Conservation (phyloP, 768 basidiomycete genomes). For the Leccinum sublutescens region DNA sequence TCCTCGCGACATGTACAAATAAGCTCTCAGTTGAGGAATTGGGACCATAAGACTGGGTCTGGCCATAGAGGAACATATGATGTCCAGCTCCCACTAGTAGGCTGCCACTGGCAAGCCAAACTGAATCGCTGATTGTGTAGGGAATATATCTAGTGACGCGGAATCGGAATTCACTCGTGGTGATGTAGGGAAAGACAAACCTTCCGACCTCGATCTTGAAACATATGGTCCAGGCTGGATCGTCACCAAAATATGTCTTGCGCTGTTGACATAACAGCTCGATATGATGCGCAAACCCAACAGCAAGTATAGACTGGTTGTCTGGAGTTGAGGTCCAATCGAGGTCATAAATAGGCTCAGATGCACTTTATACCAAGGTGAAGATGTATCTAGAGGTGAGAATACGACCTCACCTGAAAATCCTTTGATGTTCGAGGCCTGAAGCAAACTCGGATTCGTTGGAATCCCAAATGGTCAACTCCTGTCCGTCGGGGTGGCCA, state of each 20-base stretch:
- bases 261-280: slow-evolving; percentile 91
- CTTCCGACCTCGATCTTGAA: slow-evolving; percentile 65
- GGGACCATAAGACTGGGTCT: slow-evolving; percentile 32
- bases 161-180: slow-evolving; percentile 1
- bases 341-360: slow-evolving; percentile 72
- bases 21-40: slow-evolving; percentile 46
- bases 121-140: slow-evolving; percentile 81
- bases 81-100: slow-evolving; percentile 81
- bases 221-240: slow-evolving; percentile 75
- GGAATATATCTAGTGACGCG: slow-evolving; percentile 60
- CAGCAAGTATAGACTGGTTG: slow-evolving; percentile 85
- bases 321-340: slow-evolving; percentile 95
- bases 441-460: slow-evolving; percentile 91
- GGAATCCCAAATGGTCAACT: slow-evolving; percentile 96
- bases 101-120: slow-evolving; percentile 84
- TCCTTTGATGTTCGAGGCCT: slow-evolving; percentile 73
- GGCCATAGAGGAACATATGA: slow-evolving; percentile 78
- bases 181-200: slow-evolving; percentile 42
- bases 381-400: not conserved
- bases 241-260: slow-evolving; percentile 86
- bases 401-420: slow-evolving; percentile 50
- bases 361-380: slow-evolving; percentile 19
- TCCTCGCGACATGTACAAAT: slow-evolving; percentile 78
- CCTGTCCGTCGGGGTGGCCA: slow-evolving; percentile 56
- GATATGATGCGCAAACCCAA: slow-evolving; percentile 77